Evolutionary conservation across 129 eudicot species (phyloP), one percentile per base, ranked within the genome.

Genomic region (Centaurea solstitialis): DNA sequence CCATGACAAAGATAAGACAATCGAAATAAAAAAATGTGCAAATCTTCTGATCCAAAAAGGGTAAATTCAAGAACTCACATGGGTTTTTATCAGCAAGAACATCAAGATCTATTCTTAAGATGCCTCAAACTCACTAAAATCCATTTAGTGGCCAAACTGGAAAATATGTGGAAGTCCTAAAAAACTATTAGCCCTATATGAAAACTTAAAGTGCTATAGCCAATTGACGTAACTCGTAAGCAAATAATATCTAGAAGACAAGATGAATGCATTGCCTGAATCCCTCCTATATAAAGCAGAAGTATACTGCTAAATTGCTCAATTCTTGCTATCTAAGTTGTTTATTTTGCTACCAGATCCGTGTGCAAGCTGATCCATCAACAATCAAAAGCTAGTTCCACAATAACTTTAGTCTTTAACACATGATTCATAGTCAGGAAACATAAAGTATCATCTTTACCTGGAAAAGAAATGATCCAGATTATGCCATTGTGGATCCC

Each of bases 401-500:
- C n/a, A n/a, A n/a, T n/a, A n/a, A n/a, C n/a, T n/a, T n/a, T n/a
- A n/a, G n/a, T n/a, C n/a, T n/a, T n/a, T n/a, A n/a, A n/a, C n/a
- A n/a, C n/a, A n/a, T n/a, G n/a, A n/a, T n/a, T n/a, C n/a, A n/a
- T n/a, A n/a, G n/a, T n/a, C 28, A 24, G 22, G 64, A 39, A 79
- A 68, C 59, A 64, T 68, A 38, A 72, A 65, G 57, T 17, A 73
- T 43, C 74, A 38, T 77, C 80, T 85, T 83, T 85, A 95, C 99
- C 88, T 95, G 26, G 80, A 68, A 83, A 95, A 95, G 73, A 85
- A 95, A 40, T 97, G 93, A 76, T 84, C 92, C 77, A 95, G 76
- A 78, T 93, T 88, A 90, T 95, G 99, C 97, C 97, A 93, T 77
- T 95, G 99, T 65, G 98, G 93, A 50, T 95, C 99, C 85, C 77